These are phyloP conservation scores for Maudiozyma humilis DNA, from an alignment of 1,139 yeast genomes.

Conservation along the genomic window DNA sequence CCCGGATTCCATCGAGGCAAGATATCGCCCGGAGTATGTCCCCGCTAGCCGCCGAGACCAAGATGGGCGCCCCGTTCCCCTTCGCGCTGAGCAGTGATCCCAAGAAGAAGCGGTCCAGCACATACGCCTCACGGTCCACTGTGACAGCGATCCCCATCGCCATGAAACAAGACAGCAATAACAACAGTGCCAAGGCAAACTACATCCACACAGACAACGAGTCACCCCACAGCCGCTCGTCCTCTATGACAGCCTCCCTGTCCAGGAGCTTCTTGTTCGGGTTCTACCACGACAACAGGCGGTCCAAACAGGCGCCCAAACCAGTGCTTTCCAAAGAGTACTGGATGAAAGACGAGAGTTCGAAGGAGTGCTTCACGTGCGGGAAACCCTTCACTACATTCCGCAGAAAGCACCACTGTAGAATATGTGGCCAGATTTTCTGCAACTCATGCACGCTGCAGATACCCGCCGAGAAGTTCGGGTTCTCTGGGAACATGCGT, in stretches of 20 bases:
- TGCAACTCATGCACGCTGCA: conserved; percentile 80
- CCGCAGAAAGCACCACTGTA: conserved; percentile 87
- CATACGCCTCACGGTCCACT: conserved; percentile 30
- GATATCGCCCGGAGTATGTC: conserved; percentile 1
- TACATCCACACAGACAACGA: conserved; percentile 14
- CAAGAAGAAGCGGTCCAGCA: conserved; percentile 27
- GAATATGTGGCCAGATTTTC: conserved; percentile 93
- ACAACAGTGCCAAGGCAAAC: neutral
- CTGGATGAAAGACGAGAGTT: conserved; percentile 90
- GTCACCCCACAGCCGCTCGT: conserved; percentile 29
- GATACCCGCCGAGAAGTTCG: conserved; percentile 67
- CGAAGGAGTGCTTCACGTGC: conserved; percentile 72
- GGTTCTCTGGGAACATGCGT: conserved; percentile 60
- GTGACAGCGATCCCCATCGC: conserved; percentile 30
- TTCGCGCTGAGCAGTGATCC: conserved; percentile 23
- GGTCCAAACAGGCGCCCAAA: conserved; percentile 27
- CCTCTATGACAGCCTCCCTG: conserved; percentile 36
- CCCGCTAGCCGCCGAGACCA: conserved; percentile 1
- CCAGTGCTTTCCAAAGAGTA: conserved; percentile 54
- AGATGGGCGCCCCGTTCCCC: conserved; percentile 12
- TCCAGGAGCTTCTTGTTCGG: conserved; percentile 40
- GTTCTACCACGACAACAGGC: conserved; percentile 33
- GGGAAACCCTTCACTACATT: conserved; percentile 66
- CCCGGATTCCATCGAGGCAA: neutral
- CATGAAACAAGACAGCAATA: conserved; percentile 12